phyloP scores from a whole-genome alignment of 805 yeast genomes.

The Yarrowia deformans region DNA sequence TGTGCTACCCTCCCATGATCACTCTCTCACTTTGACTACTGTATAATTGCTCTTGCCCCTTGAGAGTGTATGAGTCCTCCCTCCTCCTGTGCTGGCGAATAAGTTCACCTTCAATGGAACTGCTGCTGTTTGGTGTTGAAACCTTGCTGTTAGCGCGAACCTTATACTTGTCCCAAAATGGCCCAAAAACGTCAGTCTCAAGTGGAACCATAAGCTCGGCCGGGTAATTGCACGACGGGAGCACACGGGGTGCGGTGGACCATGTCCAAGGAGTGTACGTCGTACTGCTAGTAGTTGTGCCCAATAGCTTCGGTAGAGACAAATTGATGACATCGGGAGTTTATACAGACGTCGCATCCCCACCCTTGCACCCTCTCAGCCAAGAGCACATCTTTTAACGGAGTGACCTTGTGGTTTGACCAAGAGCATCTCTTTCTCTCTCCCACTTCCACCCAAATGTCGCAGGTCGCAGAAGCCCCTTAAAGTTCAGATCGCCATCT shows the following conservation, averaged over 20 bases:
- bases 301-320: background rate
- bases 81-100: background rate
- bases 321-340: background rate
- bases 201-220: slow-evolving; percentile 27
- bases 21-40: background rate
- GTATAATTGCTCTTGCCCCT: background rate
- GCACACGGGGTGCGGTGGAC: background rate
- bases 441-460: slow-evolving; percentile 8
- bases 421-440: background rate
- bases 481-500: slow-evolving; percentile 39
- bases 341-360: background rate
- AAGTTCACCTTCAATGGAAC: background rate
- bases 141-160: slow-evolving; percentile 16
- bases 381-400: too few relatives aligned
- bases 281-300: background rate
- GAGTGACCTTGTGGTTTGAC: too few relatives aligned
- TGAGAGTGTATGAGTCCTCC: background rate
- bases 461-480: slow-evolving; percentile 27
- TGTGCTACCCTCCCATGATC: background rate
- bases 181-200: slow-evolving; percentile 33
- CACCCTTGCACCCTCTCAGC: background rate
- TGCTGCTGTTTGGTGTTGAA: background rate
- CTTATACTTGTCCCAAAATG: slow-evolving; percentile 17
- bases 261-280: too few relatives aligned
- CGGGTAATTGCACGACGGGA: slow-evolving; percentile 24